Conservation (phyloP, 1,284 basidiomycete genomes). For the Leccinum brunneo-olivaceum region DNA sequence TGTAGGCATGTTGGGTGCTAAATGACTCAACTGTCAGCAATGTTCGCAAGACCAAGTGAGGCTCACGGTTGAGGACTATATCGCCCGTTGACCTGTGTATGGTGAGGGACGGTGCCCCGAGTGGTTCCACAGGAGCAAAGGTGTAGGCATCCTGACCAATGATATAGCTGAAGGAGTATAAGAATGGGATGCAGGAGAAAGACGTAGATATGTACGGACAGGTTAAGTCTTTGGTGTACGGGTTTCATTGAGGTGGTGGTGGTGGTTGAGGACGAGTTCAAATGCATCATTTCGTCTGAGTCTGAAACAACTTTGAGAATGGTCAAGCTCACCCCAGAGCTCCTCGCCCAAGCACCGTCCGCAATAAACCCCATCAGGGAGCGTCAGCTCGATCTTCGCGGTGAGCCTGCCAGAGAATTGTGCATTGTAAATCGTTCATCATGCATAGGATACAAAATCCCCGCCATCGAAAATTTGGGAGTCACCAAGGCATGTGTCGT, state of each 20-base stretch:
- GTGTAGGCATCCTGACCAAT: slow-evolving; percentile 70
- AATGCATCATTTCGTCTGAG: slow-evolving; percentile 38
- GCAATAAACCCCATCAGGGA: slow-evolving; percentile 89
- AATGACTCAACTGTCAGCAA: slow-evolving; percentile 5
- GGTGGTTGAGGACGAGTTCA: slow-evolving; percentile 9
- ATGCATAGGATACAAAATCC: slow-evolving; percentile 87
- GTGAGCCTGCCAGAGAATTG: slow-evolving; percentile 41
- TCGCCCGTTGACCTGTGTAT: slow-evolving; percentile 68
- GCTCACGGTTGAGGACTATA: slow-evolving; percentile 62
- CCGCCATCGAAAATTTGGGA: slow-evolving; percentile 98
- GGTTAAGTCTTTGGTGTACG: slow-evolving; percentile 62
- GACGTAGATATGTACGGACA: slow-evolving; percentile 37
- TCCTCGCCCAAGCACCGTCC: slow-evolving; percentile 72
- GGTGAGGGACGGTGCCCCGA: slow-evolving; percentile 58
- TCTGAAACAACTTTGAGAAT: slow-evolving; percentile 38
- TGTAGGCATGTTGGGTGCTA: slow-evolving; percentile 50
- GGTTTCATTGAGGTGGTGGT: slow-evolving; percentile 45
- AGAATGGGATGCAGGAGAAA: background rate
- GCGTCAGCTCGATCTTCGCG: slow-evolving; percentile 90
- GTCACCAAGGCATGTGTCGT: slow-evolving; percentile 71
- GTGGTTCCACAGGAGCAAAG: slow-evolving; percentile 61
- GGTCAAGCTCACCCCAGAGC: slow-evolving; percentile 93
- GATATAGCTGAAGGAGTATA: slow-evolving; percentile 44
- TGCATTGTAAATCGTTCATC: slow-evolving; percentile 23
- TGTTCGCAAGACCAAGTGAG: background rate